Evolutionary conservation across 1,284 basidiomycete genomes (phyloP).

Genomic region (Mycena citricolor): DNA sequence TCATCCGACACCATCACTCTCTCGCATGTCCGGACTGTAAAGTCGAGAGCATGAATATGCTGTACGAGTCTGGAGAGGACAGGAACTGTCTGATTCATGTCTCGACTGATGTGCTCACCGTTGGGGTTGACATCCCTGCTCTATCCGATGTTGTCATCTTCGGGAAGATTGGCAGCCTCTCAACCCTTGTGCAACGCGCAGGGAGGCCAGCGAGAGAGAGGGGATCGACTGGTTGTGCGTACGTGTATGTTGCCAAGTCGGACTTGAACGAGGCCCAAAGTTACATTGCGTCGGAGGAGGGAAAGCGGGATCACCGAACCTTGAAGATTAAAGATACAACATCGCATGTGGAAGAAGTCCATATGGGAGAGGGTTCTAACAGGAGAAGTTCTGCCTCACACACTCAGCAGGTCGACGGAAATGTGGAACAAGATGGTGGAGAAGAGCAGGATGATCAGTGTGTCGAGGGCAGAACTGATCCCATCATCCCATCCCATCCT

Average conservation of each 20-base stretch:
- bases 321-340: slow-evolving; percentile 1
- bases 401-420: too few species aligned
- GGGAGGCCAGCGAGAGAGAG: slow-evolving; percentile 7
- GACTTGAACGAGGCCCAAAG: slow-evolving; percentile 3
- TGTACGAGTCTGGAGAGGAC: slow-evolving; percentile 9
- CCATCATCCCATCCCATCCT: too few species aligned
- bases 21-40: slow-evolving; percentile 8
- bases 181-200: slow-evolving; percentile 2
- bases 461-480: too few species aligned
- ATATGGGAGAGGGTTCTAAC: too few species aligned
- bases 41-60: slow-evolving; percentile 1
- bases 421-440: too few species aligned
- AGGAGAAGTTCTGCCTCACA: too few species aligned
- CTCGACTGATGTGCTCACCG: slow-evolving; percentile 13
- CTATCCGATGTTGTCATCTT: not conserved
- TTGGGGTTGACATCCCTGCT: slow-evolving; percentile 6
- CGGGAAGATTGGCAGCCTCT: not conserved
- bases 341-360: slow-evolving; percentile 1
- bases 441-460: too few species aligned
- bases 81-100: slow-evolving; percentile 7
- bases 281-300: slow-evolving; percentile 1
- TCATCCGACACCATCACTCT: slow-evolving; percentile 13
- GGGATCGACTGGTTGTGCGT: not conserved
- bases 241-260: slow-evolving; percentile 8
- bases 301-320: slow-evolving; percentile 1